Evolutionary conservation across 306 rosid genomes (phyloP).

Genomic region (Cucumis melo): DNA sequence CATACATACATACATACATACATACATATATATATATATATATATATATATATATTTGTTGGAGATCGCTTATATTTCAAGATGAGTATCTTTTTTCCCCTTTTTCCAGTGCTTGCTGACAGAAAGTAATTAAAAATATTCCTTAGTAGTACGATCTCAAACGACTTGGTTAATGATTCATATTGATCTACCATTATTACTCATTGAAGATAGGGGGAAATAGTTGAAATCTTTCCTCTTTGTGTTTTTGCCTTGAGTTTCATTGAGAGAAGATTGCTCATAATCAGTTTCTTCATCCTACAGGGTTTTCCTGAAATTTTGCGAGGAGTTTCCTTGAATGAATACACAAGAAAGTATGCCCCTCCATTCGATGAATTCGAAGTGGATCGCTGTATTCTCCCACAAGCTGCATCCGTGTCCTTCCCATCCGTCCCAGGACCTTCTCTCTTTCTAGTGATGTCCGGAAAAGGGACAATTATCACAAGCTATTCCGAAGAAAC

Average conservation of each 20-base stretch:
- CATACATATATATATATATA: too few relatives aligned
- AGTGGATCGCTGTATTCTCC: constrained; percentile 23
- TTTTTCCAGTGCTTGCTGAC: neutral
- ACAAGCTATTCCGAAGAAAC: constrained; percentile 5
- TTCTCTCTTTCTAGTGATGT: constrained; percentile 19
- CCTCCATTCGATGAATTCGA: constrained; percentile 31
- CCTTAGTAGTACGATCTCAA: neutral
- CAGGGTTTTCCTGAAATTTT: constrained; percentile 33
- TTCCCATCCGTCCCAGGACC: constrained; percentile 28
- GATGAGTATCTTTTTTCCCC: neutral
- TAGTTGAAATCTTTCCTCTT: neutral
- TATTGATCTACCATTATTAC: neutral
- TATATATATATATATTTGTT: too few relatives aligned
- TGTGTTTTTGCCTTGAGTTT: neutral
- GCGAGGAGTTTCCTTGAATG: constrained; percentile 19
- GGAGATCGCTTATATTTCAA: neutral
- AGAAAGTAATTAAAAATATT: neutral
- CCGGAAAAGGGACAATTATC: constrained; percentile 20
- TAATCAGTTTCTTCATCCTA: neutral
- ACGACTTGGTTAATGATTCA: neutral
- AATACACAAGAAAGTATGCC: constrained; percentile 16
- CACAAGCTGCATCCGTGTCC: constrained; percentile 13
- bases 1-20: too few relatives aligned
- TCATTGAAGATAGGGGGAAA: neutral
- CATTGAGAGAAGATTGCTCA: neutral